Evolutionary conservation across 768 basidiomycete species (phyloP).

Genomic region (Jaapia argillacea): DNA sequence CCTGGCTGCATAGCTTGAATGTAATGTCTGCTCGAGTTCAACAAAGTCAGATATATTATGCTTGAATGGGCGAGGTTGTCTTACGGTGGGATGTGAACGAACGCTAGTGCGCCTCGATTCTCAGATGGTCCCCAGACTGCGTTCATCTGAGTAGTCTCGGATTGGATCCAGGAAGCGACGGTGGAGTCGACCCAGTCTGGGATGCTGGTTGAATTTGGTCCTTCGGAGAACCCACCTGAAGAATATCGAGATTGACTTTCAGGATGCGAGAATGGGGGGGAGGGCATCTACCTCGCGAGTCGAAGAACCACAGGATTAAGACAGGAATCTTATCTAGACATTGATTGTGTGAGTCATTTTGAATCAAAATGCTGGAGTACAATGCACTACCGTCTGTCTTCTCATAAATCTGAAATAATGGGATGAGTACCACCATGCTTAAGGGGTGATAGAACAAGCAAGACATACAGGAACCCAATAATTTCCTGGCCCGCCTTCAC

Average conservation of each 20-base stretch:
- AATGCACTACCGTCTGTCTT: constrained; percentile 20
- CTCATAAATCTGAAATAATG: constrained; percentile 26
- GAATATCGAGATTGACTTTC: not conserved
- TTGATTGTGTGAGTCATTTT: not conserved
- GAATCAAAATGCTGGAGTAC: constrained; percentile 1
- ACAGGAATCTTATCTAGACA: constrained; percentile 33
- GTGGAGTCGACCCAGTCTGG: constrained; percentile 62
- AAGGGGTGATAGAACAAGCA: not conserved
- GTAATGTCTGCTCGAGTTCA: constrained; percentile 14
- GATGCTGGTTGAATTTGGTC: constrained; percentile 32
- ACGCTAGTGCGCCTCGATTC: constrained; percentile 47
- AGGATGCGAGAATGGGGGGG: not conserved
- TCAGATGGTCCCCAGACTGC: constrained; percentile 45
- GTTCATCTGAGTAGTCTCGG: constrained; percentile 45
- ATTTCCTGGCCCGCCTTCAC: constrained; percentile 52
- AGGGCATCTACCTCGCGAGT: constrained; percentile 45
- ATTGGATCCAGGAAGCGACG: constrained; percentile 51
- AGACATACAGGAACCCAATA: constrained; percentile 66
- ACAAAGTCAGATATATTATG: constrained; percentile 1
- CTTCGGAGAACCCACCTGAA: constrained; percentile 38
- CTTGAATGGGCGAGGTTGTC: constrained; percentile 13
- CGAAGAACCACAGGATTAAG: constrained; percentile 70
- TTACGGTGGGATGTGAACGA: constrained; percentile 71
- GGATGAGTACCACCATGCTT: constrained; percentile 1
- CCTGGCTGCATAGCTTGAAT: constrained; percentile 25